Base-by-base conservation (phyloP, 208 protist species). In the Crithidia thermophila region DNA sequence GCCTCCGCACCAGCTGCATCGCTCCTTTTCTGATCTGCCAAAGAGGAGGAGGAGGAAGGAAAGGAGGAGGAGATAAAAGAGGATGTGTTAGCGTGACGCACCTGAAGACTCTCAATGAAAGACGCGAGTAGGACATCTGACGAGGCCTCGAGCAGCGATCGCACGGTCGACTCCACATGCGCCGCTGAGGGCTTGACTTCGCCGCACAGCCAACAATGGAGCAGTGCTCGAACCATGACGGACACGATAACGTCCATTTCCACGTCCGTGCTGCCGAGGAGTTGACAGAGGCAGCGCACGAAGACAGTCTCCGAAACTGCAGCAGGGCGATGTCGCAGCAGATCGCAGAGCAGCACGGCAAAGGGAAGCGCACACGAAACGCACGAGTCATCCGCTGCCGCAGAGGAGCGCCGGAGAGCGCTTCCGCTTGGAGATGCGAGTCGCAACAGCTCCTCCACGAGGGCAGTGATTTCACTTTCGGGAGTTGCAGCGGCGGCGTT, bases 121-220 rank as follows among this genome's bases (percentile, higher is more conserved):
- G 30, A 45, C 4, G 43, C 42, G 10, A 75, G 36, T 11, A 69
- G 45, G 23, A 28, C 51, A 23, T 58, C 62, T 27, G 63, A 67
- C 31, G 64, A 11, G 33, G 50, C 64, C 51, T 62, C 59, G 7
- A 78, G 13, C 2, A 78, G 30, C 10, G 34, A 16, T 4, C 59
- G 65, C 33, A 78, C 65, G 0, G 39, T 37, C 31, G 43, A 47
- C 42, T 72, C 66, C 0, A 72, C 46, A 9, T 49, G 45, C 8
- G 37, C 5, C 4, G 39, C 13, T 4, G 55, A 37, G 1, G 45
- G 42, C 42, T 25, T 21, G 4, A 0, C 45, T 23, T 7, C 21
- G 16, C 1, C 39, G 23, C 13, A 40, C 7, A 43, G 5, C 8
- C 18, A 43, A 27, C 50, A 27, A 0, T 27, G 60, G 18, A 43